Evolutionary conservation across 2,329 filamentous ascomycete species (phyloP), one percentile per base, ranked within the genome.

Genomic region (Thielaviopsis ethacetica): DNA sequence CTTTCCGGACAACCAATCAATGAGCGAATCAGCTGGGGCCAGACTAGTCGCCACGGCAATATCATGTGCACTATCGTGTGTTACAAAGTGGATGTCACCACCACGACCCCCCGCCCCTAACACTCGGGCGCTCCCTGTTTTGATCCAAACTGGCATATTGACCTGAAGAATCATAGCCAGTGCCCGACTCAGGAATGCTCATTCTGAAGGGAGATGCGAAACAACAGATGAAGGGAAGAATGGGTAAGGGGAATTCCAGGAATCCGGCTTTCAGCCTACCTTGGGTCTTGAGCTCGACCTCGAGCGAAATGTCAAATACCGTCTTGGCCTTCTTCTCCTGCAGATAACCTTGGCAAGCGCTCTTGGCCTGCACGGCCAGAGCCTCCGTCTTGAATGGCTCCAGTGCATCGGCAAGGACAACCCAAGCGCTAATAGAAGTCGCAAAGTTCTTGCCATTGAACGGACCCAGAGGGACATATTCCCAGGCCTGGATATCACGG

Each of bases 361-460:
- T 57, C 54, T 65, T 63, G 21, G 61, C 62, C 53, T 62, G 22
- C n/a, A 59, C 51, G 13, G 19, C 53, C 44, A 59, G 57, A 30
- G 62, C 24, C 58, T 62, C 57, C 13, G 56, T 53, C 27, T 61
- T 57, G 61, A 66, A 64, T 0, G 62, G 61, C 56, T 64, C 64
- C 44, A 82, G 65, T 0, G 80, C 79, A 57, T 81, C 78, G 13
- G 76, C 67, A 0, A 77, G 76, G 2, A 83, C 69, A 13, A 83
- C 70, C 80, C 80, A 83, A 0, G 79, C 77, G 1, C 74, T 76
- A 50, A 83, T 76, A 2, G 70, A 74, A 0, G 79, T 83, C 5
- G 71, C 74, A 60, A 80, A 80, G 41, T 74, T 75, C 65, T 83
- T 84, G 13, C 73, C 73, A 55, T 81, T 80, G 58, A 83, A 74